Percentiles rank a stretch among this genome's conserved stretches.
Conservation (phyloP, 2,329 filamentous ascomycete genomes). For the Diaporthe batatas region DNA sequence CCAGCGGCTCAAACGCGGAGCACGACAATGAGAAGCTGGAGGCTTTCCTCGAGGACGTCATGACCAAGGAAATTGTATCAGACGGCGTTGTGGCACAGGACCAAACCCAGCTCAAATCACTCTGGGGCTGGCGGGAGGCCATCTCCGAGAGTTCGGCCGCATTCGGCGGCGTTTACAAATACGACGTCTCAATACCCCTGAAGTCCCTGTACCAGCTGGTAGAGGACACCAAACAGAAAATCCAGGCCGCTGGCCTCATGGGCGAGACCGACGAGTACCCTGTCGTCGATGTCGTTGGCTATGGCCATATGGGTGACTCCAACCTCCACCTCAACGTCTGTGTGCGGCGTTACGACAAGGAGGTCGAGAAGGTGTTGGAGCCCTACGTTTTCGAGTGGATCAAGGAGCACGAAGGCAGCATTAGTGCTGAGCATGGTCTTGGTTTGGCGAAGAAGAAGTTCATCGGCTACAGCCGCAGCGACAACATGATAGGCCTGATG, state of each 20-base stretch:
- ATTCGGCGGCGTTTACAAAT: conserved; percentile 97
- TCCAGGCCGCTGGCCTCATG: conserved; percentile 81
- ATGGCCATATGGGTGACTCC: conserved; percentile 97
- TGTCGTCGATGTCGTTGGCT: conserved; percentile 91
- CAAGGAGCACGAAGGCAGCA: conserved; percentile 86
- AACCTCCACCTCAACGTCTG: conserved; percentile 95
- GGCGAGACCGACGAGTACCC: conserved; percentile 82
- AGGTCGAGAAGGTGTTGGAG: conserved; percentile 88
- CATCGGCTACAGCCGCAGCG: conserved; percentile 91
- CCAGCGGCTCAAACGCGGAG: conserved; percentile 92
- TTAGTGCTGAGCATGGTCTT: conserved; percentile 95
- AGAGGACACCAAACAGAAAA: conserved; percentile 81
- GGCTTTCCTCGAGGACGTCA: conserved; percentile 89
- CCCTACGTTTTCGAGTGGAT: conserved; percentile 99
- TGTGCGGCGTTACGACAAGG: conserved; percentile 84
- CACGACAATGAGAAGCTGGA: conserved; percentile 95
- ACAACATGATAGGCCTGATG: conserved; percentile 91
- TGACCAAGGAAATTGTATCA: conserved; percentile 86
- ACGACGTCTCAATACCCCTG: conserved; percentile 95
- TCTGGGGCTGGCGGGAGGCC: conserved; percentile 95
- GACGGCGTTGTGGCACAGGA: conserved; percentile 95
- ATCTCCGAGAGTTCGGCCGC: conserved; percentile 91
- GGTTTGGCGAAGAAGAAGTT: conserved; percentile 96
- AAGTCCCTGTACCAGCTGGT: conserved; percentile 89
- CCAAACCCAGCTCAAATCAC: conserved; percentile 85